Conservation (phyloP, 2,329 filamentous ascomycete genomes). For the Verticillium zaregamsianum region DNA sequence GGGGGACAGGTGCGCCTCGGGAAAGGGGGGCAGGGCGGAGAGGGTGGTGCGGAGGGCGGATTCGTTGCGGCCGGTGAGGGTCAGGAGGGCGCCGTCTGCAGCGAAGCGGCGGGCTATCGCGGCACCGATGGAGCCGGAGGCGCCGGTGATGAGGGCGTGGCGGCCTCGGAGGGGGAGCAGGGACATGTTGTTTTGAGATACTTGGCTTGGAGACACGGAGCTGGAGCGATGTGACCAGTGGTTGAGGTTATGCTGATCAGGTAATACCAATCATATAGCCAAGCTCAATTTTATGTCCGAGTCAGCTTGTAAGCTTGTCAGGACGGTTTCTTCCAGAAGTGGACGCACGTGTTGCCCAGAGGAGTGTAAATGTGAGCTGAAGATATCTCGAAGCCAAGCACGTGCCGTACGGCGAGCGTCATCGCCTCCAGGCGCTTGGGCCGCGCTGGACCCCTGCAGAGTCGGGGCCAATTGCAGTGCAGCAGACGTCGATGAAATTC, state of each 20-base stretch:
- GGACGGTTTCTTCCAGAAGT: no score
- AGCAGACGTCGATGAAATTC: not conserved
- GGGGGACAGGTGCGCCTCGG: slow-evolving; percentile 11
- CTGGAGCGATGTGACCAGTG: not conserved
- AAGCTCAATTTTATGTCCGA: no score
- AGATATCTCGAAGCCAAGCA: not conserved
- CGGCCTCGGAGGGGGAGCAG: slow-evolving; percentile 32
- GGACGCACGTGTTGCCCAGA: no score
- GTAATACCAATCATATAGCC: no score
- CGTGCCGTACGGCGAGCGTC: not conserved
- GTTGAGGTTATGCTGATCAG: not conserved
- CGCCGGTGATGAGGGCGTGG: slow-evolving; percentile 62
- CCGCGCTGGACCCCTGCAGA: not conserved
- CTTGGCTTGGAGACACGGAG: not conserved
- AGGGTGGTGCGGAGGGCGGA: slow-evolving; percentile 38
- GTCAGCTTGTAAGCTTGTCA: no score
- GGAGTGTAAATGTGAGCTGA: not conserved
- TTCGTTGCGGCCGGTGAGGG: slow-evolving; percentile 57
- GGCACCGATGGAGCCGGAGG: slow-evolving; percentile 65
- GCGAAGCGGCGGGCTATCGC: slow-evolving; percentile 66
- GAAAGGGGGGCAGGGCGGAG: slow-evolving; percentile 20
- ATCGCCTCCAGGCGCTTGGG: not conserved
- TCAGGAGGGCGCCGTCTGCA: slow-evolving; percentile 52
- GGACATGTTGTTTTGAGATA: slow-evolving; percentile 3
- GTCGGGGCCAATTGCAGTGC: not conserved